Base-by-base conservation (phyloP, 345 rosid genomes). In the Orychophragmus violaceus region DNA sequence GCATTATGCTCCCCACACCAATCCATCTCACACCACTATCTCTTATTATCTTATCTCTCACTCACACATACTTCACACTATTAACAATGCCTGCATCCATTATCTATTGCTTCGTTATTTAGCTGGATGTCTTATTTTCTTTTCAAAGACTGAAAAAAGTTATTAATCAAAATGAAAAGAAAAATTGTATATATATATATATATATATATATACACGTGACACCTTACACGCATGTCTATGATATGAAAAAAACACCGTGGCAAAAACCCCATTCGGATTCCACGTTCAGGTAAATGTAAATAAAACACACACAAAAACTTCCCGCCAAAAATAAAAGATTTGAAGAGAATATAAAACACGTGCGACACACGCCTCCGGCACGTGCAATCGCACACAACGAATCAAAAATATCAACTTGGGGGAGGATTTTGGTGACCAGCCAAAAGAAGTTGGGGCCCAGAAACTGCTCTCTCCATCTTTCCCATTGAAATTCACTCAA, bases 261-360 rank as follows among this genome's bases (percentile, higher is more conserved):
- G 22, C 16, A 59, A 57, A 57, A 48, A 2, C 24, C 70, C 30
- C 71, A 28, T 49, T 49, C 22, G 10, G 66, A 64, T 45, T 51
- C 66, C 81, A 69, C 68, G 39, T 16, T 35, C 57, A 33, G 59
- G 53, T 72, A 10, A 42, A 64, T 18, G 1, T 39, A 37, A 59
- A 24, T 3, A 25, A 60, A 17, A 32, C 72, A 74, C 51, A 66
- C n/a, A n/a, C n/a, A n/a, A n/a, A 74, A 59, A 60, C 8, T 60
- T 74, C 68, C 77, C 68, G 63, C 63, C 77, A 74, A 74, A 53
- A 67, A 67, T 59, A 74, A 74, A 66, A 74, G 33, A 44, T 51
- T 66, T 74, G 72, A 74, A 61, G 64, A 61, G 72, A 65, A 45
- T 17, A 54, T n/a, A 10, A 72, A 73, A 61, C 74, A 74, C 72